Base-by-base conservation (phyloP, 1,284 basidiomycete species). In the Coniophora puteana region DNA sequence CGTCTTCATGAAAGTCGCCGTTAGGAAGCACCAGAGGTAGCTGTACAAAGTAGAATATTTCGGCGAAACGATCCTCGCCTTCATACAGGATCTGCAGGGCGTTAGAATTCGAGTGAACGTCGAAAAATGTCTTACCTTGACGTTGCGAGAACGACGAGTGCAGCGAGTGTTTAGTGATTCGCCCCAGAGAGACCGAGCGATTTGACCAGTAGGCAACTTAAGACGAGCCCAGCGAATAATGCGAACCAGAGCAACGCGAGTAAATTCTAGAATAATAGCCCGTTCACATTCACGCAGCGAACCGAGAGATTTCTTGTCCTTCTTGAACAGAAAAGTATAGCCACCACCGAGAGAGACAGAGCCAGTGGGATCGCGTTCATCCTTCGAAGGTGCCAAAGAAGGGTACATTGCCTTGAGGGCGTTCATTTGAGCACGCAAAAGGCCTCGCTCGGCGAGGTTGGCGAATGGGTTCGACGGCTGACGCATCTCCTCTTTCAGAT, bases 201-300 rank as follows among this genome's bases (percentile, higher is more conserved):
- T 50, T 26, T 63, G 60, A 1, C 55, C 55, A 46, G 51, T 62
- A 1, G 62, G 59, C 10, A 63, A 44, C 3, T 31, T 37, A 8
- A 62, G 26, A 2, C 55, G 48, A 11, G 57, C 58, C 61, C 57
- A 65, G 13, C 34, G 18, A 10, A 20, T 18, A 11, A 47, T 18
- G 7, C 8, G 29, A 31, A 6, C 8, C 20, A 7, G 8, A 31
- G 8, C 8, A 31, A 18, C 14, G 29, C 14, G 29, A 31, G 29
- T 18, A 38, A 42, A 51, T 5, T 11, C 1, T 22, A n/a, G 36
- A 33, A 50, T 22, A 8, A 44, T 46, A n/a, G 16, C 13, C 6
- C 31, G 42, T 34, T 52, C 50, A 10, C 22, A 14, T 4, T 20
- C 28, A 1, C 37, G 29, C 6, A 51, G 26, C 25, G 31, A n/a